These are phyloP conservation scores for Didymella arachidicola DNA, from an alignment of 2,329 filamentous ascomycete species.

Conservation along the genomic window DNA sequence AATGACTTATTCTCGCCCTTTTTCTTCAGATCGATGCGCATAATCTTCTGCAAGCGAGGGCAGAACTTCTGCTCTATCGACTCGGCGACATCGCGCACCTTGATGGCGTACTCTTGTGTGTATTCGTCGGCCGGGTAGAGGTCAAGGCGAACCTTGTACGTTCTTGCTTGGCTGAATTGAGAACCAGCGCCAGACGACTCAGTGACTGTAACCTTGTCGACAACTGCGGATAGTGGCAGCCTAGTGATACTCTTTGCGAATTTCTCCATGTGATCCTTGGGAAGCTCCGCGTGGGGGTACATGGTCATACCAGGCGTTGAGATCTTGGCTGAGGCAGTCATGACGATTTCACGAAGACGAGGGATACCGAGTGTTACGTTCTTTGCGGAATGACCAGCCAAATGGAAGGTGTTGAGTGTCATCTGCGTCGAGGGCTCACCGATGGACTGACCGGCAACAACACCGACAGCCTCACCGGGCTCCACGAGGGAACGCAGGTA, in stretches of 20 bases:
- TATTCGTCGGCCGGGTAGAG: conserved; percentile 90
- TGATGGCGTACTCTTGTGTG: conserved; percentile 82
- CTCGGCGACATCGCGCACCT: conserved; percentile 75
- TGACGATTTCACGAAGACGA: conserved; percentile 94
- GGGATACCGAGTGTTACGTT: conserved; percentile 99
- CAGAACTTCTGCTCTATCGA: conserved; percentile 85
- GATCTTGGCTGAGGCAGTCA: conserved; percentile 91
- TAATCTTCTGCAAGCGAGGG: conserved; percentile 71
- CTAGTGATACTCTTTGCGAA: conserved; percentile 94
- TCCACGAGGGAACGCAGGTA: conserved; percentile 93
- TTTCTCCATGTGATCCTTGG: conserved; percentile 71
- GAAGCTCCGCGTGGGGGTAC: conserved; percentile 75
- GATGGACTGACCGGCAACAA: conserved; percentile 94
- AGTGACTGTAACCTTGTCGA: conserved; percentile 80
- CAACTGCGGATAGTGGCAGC: conserved; percentile 80
- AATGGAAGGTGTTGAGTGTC: conserved; percentile 99
- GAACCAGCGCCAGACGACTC: conserved; percentile 79
- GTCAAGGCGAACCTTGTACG: conserved; percentile 80
- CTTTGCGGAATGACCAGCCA: conserved; percentile 96
- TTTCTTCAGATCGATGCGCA: conserved; percentile 81
- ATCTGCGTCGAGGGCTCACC: conserved; percentile 98
- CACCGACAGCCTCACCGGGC: conserved; percentile 94
- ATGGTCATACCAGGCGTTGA: conserved; percentile 92
- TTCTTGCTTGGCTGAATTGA: conserved; percentile 76
- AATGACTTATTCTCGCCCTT: conserved; percentile 67